Evolutionary conservation across 306 rosid species (phyloP).

Genomic region (Vigna hirtella): DNA sequence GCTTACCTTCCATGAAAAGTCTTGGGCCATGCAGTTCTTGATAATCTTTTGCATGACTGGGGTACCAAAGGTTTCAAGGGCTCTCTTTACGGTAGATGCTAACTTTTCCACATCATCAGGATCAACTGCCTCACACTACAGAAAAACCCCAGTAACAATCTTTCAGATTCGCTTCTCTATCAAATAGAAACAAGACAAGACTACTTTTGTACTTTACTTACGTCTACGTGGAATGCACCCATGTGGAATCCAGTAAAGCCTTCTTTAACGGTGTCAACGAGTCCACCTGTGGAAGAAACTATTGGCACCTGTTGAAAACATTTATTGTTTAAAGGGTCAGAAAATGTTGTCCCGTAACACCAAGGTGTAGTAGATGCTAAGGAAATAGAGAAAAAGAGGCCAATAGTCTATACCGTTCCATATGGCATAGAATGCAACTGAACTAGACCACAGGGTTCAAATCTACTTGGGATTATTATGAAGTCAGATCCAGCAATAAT

Average conservation of each 20-base stretch:
- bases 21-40: slow-evolving; percentile 78
- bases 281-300: slow-evolving; percentile 86
- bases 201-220: slow-evolving; percentile 42
- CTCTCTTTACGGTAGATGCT: slow-evolving; percentile 58
- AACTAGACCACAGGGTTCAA: slow-evolving; percentile 90
- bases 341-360: not conserved
- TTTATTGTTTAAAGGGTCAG: slow-evolving; percentile 15
- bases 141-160: slow-evolving; percentile 34
- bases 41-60: slow-evolving; percentile 54
- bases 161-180: slow-evolving; percentile 16
- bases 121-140: slow-evolving; percentile 77
- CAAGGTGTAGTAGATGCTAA: slow-evolving; percentile 4
- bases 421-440: slow-evolving; percentile 87
- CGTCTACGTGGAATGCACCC: slow-evolving; percentile 67
- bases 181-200: slow-evolving; percentile 8
- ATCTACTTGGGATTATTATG: slow-evolving; percentile 76
- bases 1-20: slow-evolving; percentile 85
- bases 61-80: slow-evolving; percentile 57
- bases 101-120: slow-evolving; percentile 63
- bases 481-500: slow-evolving; percentile 82
- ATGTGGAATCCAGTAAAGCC: slow-evolving; percentile 86
- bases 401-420: slow-evolving; percentile 62
- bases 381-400: slow-evolving; percentile 15
- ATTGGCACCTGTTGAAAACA: slow-evolving; percentile 64
- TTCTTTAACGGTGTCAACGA: slow-evolving; percentile 84